Evolutionary conservation across 805 yeast genomes (phyloP), one percentile per base, ranked within the genome.

Genomic region (Teunomyces kruisii): DNA sequence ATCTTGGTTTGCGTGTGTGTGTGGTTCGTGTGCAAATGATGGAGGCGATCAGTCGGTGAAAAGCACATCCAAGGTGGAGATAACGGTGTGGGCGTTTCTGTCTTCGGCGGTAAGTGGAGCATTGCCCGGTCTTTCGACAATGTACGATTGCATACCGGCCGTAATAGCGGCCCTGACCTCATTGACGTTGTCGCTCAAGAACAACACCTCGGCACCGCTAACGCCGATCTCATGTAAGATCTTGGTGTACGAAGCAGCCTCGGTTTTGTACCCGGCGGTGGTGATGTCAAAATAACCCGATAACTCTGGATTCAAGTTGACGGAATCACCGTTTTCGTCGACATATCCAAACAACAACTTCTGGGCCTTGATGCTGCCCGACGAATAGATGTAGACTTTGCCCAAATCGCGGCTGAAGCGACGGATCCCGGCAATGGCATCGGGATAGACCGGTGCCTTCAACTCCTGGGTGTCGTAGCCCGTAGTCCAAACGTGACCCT

Each of bases 311-410:
- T 79, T 85, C 56, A 88, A 61, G 61, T 86, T 87, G 9, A 64
- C 47, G 17, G 68, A 59, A 4, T 42, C 43, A 5, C 62, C 61
- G 8, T 64, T 64, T 3, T 67, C 65, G 42, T 67, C 67, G 8
- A 86, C 91, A 59, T 86, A 78, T 0, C 74, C 75, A 58, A 91
- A 88, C 46, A 91, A 65, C 48, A 91, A 67, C 55, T 83, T 85
- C 56, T 91, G 98, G 0, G 97, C 97, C 47, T 82, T 78, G 17
- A 91, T 81, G 35, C 94, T 84, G 0, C 98, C 98, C 22, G 96
- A 86, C 0, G 97, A 89, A 65, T 91, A 91, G 14, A 91, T 88
- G 58, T 75, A 86, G 0, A 88, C 67, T 2, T 67, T 66, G 1
- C 39, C 48, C 3, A 37, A 16, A 3, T 46, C 19, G 5, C 19